Evolutionary conservation across 768 basidiomycete species (phyloP), one percentile per base, ranked within the genome.

Genomic region (Tricholoma hemisulphureum): DNA sequence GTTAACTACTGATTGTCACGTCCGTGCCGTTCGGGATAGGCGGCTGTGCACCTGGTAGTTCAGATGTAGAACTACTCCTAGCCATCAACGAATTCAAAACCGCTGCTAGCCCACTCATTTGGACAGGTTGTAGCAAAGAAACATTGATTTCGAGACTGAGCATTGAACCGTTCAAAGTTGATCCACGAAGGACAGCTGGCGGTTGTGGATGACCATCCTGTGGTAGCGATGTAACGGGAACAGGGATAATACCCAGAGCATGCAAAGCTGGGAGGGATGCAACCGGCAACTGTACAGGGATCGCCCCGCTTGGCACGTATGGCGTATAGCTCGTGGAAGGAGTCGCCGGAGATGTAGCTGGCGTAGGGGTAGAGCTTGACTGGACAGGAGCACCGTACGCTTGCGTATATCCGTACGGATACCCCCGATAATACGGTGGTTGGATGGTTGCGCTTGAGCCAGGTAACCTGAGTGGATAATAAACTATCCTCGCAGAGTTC

Each of bases 131-230:
- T 55, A 93, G 75, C 18, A 86, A 71, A 14, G 85, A 84, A 26
- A 91, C 83, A 59, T 92, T 91, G 66, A 93, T 88, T 61, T 93
- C 91, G 54, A 93, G 73, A 66, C 80, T 88, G 57, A 91, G 70
- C 78, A 87, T 84, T 18, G 82, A 80, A 11, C 89, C 89, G 64
- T 89, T 85, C 6, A 84, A 81, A 2, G 85, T 84, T 1, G 87
- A 86, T 26, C 88, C 86, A 35, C 86, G 82, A 51, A 92, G 75
- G 14, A 93, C 81, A n/a, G 88, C 90, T n/a, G 87, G 80, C 0
- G 89, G 87, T 63, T 84, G 87, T 16, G 83, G 77, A 60, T 86
- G 83, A 21, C 79, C 83, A 43, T 82, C 73, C 13, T 73, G 68
- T 8, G 80, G 77, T 21, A 87, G 65, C 14, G 85, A 79, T 11